phyloP scores from a whole-genome alignment of 495 filamentous ascomycete genomes.

The Tetracladium marchalianum region DNA sequence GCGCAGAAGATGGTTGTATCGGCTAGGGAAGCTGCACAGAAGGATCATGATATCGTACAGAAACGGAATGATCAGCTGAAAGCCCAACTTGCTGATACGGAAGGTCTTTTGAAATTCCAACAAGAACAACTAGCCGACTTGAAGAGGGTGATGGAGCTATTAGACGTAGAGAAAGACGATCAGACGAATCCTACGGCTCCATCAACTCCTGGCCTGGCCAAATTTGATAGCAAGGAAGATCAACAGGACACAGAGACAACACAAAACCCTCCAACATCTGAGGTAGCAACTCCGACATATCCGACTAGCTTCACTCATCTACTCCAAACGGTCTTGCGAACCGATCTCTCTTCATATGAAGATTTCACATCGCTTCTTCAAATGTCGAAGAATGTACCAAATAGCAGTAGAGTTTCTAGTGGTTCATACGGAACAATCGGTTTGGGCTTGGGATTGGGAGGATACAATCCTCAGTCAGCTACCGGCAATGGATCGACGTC shows the following conservation, averaged over 20 bases:
- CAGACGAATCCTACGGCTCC: constrained; percentile 37
- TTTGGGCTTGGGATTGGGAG: constrained; percentile 46
- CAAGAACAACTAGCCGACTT: constrained; percentile 90
- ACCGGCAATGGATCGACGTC: constrained; percentile 23
- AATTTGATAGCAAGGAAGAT: constrained; percentile 36
- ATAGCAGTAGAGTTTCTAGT: constrained; percentile 52
- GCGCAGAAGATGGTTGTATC: constrained; percentile 96
- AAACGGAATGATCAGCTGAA: constrained; percentile 72
- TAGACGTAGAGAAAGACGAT: constrained; percentile 68
- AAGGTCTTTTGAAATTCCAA: constrained; percentile 75
- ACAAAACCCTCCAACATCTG: constrained; percentile 28
- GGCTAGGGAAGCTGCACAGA: constrained; percentile 49
- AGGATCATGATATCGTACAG: constrained; percentile 64
- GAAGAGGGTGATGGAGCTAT: constrained; percentile 83
- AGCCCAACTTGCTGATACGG: constrained; percentile 71
- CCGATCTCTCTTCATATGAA: constrained; percentile 67
- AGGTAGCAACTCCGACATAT: constrained; percentile 62
- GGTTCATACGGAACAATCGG: constrained; percentile 54
- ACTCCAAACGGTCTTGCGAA: constrained; percentile 70
- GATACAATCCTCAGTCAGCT: constrained; percentile 19
- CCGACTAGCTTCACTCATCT: constrained; percentile 80
- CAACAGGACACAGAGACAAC: constrained; percentile 15
- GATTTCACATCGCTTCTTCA: constrained; percentile 76
- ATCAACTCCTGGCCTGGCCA: constrained; percentile 49
- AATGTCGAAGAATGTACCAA: constrained; percentile 49